phyloP scores from a whole-genome alignment of 176 grass and related monocot species.

The Ampelocalamus luodianensis region DNA sequence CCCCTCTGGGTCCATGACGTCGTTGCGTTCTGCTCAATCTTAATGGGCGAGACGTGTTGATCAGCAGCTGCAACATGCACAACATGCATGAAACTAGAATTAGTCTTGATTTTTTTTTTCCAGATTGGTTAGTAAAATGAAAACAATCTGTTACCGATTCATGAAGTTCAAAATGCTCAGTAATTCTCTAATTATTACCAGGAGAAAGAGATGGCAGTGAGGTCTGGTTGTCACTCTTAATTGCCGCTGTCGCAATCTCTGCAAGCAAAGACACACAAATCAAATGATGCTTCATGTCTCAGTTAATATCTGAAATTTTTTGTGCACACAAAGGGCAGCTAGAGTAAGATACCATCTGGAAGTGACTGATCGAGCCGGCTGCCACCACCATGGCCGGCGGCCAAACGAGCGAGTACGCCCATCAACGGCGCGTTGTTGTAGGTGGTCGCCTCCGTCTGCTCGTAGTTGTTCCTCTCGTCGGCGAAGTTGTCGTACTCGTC shows the following conservation, averaged over 20 bases:
- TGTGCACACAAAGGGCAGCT: not conserved
- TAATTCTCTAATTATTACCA: slow-evolving; percentile 39
- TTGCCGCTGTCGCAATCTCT: slow-evolving; percentile 19
- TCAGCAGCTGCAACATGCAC: slow-evolving; percentile 40
- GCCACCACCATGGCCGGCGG: slow-evolving; percentile 44
- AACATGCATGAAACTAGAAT: not conserved
- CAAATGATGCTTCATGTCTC: not conserved
- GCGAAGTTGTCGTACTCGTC: slow-evolving; percentile 71
- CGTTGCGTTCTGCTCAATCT: slow-evolving; percentile 60
- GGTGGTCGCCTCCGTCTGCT: slow-evolving; percentile 85
- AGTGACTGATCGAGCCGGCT: slow-evolving; percentile 44
- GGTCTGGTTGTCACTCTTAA: slow-evolving; percentile 48
- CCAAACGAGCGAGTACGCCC: slow-evolving; percentile 73
- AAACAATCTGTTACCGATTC: not conserved
- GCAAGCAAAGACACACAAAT: slow-evolving; percentile 25
- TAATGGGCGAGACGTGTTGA: slow-evolving; percentile 35
- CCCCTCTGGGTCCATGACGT: slow-evolving; percentile 60
- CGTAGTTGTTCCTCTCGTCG: slow-evolving; percentile 83
- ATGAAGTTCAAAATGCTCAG: not conserved
- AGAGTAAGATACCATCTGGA: slow-evolving; percentile 31
- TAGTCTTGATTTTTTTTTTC: not conserved
- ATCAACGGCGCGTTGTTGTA: slow-evolving; percentile 91
- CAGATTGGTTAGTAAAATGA: not conserved
- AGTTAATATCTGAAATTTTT: not conserved
- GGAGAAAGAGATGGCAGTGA: slow-evolving; percentile 39